Conservation (phyloP, 2,329 filamentous ascomycete species). For the Plenodomus lindquistii region DNA sequence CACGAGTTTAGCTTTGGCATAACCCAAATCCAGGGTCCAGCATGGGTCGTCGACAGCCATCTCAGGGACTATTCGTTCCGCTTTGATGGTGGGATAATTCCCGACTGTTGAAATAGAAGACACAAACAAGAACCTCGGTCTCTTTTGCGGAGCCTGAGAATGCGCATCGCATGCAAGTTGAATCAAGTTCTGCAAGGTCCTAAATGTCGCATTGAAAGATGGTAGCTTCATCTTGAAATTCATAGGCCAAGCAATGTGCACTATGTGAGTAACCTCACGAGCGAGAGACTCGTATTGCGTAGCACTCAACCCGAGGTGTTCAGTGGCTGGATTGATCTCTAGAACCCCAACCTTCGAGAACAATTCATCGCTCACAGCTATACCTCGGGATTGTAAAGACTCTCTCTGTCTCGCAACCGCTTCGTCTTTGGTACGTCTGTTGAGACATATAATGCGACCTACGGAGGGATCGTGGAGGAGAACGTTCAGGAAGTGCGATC, state of each 20-base stretch:
- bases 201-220: conserved; percentile 56
- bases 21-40: conserved; percentile 43
- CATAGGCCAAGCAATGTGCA: conserved; percentile 60
- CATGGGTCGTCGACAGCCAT: background rate
- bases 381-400: background rate
- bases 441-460: background rate
- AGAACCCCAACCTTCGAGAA: background rate
- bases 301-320: conserved; percentile 6
- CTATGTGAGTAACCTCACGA: conserved; percentile 50
- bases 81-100: background rate
- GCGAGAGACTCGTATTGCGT: conserved; percentile 9
- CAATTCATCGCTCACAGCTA: too few species aligned
- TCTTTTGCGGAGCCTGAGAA: background rate
- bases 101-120: background rate
- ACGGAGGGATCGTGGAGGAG: too few species aligned
- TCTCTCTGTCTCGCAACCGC: background rate
- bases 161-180: background rate
- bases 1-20: conserved; percentile 55
- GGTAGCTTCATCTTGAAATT: conserved; percentile 56
- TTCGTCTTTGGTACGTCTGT: background rate
- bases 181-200: conserved; percentile 43
- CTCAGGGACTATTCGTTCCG: background rate
- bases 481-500: too few species aligned
- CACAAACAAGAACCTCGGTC: background rate
- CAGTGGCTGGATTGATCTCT: background rate